These are phyloP conservation scores for Lepidopterella palustris DNA, from an alignment of 495 filamentous ascomycete species.

Conservation along the genomic window DNA sequence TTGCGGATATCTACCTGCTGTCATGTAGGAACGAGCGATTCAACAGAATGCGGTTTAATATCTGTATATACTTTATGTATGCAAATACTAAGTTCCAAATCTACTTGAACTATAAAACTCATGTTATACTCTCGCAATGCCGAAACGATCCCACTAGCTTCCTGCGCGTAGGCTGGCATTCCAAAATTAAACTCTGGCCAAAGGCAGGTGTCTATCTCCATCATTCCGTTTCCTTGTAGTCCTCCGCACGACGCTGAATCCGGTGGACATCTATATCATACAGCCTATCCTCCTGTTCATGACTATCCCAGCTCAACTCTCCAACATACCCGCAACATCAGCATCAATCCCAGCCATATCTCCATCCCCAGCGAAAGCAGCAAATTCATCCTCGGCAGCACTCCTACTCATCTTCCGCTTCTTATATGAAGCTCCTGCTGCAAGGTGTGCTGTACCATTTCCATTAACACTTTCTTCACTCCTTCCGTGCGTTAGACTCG, in stretches of 20 bases:
- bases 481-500: slow-evolving; percentile 6
- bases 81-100: not conserved
- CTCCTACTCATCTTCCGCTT: slow-evolving; percentile 60
- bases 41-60: too few species aligned
- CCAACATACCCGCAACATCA: slow-evolving; percentile 28
- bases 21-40: too few species aligned
- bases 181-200: too few species aligned
- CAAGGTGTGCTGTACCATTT: not conserved
- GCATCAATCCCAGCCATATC: slow-evolving; percentile 50
- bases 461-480: slow-evolving; percentile 6
- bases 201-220: too few species aligned
- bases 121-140: not conserved
- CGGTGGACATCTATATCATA: too few species aligned
- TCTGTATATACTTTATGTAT: slow-evolving; percentile 1
- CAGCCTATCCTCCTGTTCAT: not conserved
- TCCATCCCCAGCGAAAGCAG: slow-evolving; percentile 58
- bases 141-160: not conserved
- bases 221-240: too few species aligned
- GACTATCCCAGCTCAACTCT: not conserved
- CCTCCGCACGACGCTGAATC: too few species aligned
- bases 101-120: not conserved
- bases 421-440: slow-evolving; percentile 40
- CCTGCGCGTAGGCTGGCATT: not conserved
- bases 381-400: slow-evolving; percentile 61
- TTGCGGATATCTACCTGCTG: too few species aligned